Base-by-base conservation (phyloP, 768 basidiomycete genomes). In the Rhizopogon vinicolor region DNA sequence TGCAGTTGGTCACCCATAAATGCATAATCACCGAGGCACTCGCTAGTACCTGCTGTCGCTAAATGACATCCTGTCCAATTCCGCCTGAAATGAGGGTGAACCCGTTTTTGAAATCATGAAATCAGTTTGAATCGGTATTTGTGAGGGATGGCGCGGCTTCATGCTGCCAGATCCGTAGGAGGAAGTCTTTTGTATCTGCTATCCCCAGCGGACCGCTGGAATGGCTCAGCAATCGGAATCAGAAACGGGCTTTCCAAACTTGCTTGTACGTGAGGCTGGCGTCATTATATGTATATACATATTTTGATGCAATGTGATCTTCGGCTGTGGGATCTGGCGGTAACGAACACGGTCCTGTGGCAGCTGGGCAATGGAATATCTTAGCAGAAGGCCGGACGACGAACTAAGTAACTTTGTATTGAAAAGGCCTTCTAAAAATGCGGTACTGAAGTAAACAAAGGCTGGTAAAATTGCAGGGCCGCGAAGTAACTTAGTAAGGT, bases 51-150 rank as follows among this genome's bases (percentile, higher is more conserved):
- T 37, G 35, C 35, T 49, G 33, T 49, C 46, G 46, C 33, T 48
- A 48, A 48, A 48, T 48, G 46, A 35, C 48, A 49, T 49, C 48
- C 35, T 49, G 48, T 49, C 33, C 19, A 37, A 49, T 49, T 49
- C 13, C 33, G 33, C 33, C 35, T 35, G 33, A 49, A 49, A 49
- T 49, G 48, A 49, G 48, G 48, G 35, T 49, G 22, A 19, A 37
- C 48, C 22, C 48, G 48, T 25, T 22, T 46, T 49, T 49, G 25
- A 25, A 25, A 25, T 25, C 25, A 25, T 37, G 35, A 49, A 49
- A 49, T 48, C 45, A 13, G 45, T 35, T 33, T 31, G 31, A 31
- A 46, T 18, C 33, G 46, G 46, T 18, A 2, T 9, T 49, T 35
- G 46, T 22, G 33, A 49, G 35, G 46, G 19, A 35, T 35, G 25